Evolutionary conservation across 2,329 filamentous ascomycete species (phyloP).

Genomic region (Arthrobotrys musiformis): DNA sequence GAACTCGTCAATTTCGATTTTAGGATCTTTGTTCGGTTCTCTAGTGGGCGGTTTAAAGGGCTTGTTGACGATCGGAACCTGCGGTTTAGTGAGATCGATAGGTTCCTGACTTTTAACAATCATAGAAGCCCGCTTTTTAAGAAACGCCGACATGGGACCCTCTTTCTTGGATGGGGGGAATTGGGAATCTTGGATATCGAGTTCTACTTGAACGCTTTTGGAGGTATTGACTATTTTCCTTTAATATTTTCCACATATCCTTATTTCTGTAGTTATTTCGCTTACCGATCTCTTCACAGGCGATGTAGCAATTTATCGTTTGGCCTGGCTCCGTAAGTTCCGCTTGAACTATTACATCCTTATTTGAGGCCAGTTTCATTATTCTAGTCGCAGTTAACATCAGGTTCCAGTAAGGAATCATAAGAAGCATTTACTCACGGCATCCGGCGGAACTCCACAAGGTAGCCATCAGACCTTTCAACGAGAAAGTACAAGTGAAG

Average conservation of each 20-base stretch:
- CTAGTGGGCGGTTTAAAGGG: slow-evolving; percentile 41
- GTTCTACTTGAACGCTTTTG: slow-evolving; percentile 30
- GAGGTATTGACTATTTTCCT: slow-evolving; percentile 35
- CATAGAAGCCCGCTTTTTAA: slow-evolving; percentile 21
- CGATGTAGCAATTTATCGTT: slow-evolving; percentile 74
- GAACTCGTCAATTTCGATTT: slow-evolving; percentile 29
- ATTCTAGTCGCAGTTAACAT: slow-evolving; percentile 69
- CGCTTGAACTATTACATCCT: slow-evolving; percentile 71
- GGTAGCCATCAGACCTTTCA: slow-evolving; percentile 74
- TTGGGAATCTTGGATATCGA: slow-evolving; percentile 33
- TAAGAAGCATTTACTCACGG: slow-evolving; percentile 63
- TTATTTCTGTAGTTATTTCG: too few species aligned
- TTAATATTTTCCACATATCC: too few species aligned
- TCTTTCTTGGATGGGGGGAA: slow-evolving; percentile 30
- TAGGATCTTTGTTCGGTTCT: slow-evolving; percentile 4
- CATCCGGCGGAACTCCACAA: slow-evolving; percentile 75
- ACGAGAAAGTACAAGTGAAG: slow-evolving; percentile 79
- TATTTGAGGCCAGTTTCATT: slow-evolving; percentile 71
- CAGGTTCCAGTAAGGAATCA: slow-evolving; percentile 25
- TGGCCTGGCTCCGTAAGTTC: slow-evolving; percentile 69
- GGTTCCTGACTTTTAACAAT: not conserved
- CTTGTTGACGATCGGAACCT: slow-evolving; percentile 35
- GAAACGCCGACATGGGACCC: slow-evolving; percentile 37
- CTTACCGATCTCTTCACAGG: slow-evolving; percentile 84
- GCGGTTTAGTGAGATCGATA: slow-evolving; percentile 25